These are phyloP conservation scores for Neckera pumila DNA, from an alignment of 225 moss, liverwort and hornwort species.

Conservation along the genomic window DNA sequence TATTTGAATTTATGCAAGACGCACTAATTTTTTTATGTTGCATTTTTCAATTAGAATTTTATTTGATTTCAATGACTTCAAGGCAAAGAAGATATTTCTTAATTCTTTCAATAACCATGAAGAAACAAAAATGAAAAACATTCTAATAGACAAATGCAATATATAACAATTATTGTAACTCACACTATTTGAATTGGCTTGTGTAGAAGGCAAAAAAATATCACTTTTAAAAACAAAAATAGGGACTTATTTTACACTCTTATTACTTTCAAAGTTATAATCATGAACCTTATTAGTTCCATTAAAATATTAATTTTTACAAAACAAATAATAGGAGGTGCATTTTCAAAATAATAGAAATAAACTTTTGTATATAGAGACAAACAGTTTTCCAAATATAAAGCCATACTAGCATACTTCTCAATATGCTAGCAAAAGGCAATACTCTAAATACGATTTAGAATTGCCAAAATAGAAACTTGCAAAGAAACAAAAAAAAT, in stretches of 20 bases:
- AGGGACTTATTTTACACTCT: background rate
- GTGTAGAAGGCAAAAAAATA: background rate
- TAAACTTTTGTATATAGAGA: background rate
- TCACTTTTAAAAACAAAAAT: background rate
- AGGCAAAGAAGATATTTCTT: background rate
- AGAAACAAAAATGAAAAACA: background rate
- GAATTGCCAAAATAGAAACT: background rate
- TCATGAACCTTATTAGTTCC: background rate
- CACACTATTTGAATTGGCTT: background rate
- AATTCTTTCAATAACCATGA: fast-evolving
- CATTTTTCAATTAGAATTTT: background rate
- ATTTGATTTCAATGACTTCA: background rate
- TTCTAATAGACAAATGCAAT: background rate
- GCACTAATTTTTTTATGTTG: background rate
- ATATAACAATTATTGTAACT: background rate
- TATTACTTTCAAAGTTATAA: background rate
- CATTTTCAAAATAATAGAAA: background rate
- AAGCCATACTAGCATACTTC: background rate
- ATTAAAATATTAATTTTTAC: background rate
- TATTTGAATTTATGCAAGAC: fast-evolving
- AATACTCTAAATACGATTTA: background rate
- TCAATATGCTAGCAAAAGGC: background rate
- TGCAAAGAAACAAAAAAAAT: background rate
- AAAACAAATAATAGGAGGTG: background rate
- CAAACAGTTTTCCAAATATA: background rate